phyloP scores from a whole-genome alignment of 306 rosid species.

The Cyclanthera cordifolia region DNA sequence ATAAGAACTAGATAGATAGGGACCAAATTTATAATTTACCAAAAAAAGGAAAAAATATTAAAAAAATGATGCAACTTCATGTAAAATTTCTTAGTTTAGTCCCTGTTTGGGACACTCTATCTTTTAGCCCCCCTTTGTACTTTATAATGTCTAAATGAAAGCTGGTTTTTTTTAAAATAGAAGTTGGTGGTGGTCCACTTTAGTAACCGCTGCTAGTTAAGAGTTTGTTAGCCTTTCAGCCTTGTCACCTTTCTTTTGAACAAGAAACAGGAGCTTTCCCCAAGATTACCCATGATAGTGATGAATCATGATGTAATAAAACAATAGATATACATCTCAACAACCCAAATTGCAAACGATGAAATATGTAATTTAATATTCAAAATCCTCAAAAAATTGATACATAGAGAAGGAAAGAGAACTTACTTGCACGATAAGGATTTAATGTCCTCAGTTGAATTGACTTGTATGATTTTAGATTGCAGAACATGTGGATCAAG shows the following conservation, averaged over 20 bases:
- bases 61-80: neutral
- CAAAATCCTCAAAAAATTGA: neutral
- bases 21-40: too few species aligned
- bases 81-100: neutral
- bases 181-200: neutral
- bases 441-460: slow-evolving; percentile 78
- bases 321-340: neutral
- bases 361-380: neutral
- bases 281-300: neutral
- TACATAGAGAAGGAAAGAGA: slow-evolving; percentile 15
- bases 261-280: too few species aligned
- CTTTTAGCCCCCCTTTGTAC: neutral
- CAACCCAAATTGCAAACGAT: neutral
- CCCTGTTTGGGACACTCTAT: neutral
- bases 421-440: slow-evolving; percentile 90
- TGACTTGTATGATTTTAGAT: slow-evolving; percentile 85
- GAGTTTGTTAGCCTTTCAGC: too few species aligned
- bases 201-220: too few species aligned
- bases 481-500: slow-evolving; percentile 86
- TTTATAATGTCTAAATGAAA: neutral
- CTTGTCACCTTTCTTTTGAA: too few species aligned
- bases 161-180: neutral
- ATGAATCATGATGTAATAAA: neutral
- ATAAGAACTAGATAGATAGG: too few species aligned
- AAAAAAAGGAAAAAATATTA: too few species aligned